Conservation (phyloP, 768 basidiomycete genomes). For the Pluteus cervinus region DNA sequence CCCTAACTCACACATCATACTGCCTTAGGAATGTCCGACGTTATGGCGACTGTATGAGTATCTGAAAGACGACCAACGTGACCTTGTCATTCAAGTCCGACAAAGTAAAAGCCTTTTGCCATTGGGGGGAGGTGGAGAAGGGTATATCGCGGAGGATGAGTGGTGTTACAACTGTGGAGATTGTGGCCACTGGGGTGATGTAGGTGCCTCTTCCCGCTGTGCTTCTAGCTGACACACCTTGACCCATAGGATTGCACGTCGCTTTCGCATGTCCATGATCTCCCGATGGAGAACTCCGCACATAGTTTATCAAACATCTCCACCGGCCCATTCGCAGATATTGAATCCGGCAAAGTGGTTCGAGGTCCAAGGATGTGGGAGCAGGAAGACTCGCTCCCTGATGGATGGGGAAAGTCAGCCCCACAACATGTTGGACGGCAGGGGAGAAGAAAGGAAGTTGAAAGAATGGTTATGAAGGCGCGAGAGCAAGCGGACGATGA, state of each 20-base stretch:
- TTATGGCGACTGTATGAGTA: constrained; percentile 80
- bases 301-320: constrained; percentile 59
- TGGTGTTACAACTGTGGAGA: constrained; percentile 84
- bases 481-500: constrained; percentile 36
- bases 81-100: constrained; percentile 36
- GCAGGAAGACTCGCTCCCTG: constrained; percentile 27
- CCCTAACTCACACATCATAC: not conserved
- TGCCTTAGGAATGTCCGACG: constrained; percentile 70
- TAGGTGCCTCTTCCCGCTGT: constrained; percentile 27
- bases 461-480: constrained; percentile 46
- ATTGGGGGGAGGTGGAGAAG: constrained; percentile 71
- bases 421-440: constrained; percentile 62
- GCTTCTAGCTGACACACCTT: not conserved
- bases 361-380: constrained; percentile 46
- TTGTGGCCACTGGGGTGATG: constrained; percentile 74
- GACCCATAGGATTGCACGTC: constrained; percentile 55
- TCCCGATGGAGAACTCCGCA: constrained; percentile 53
- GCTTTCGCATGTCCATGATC: constrained; percentile 29
- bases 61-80: constrained; percentile 47
- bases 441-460: constrained; percentile 54
- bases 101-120: constrained; percentile 40
- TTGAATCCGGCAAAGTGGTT: too few species aligned
- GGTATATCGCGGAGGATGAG: constrained; percentile 64
- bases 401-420: constrained; percentile 39
- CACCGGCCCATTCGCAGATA: constrained; percentile 63